Percentiles rank a stretch among this genome's conserved stretches.
Conservation (phyloP, 2,329 filamentous ascomycete species). For the Didymella keratinophila region DNA sequence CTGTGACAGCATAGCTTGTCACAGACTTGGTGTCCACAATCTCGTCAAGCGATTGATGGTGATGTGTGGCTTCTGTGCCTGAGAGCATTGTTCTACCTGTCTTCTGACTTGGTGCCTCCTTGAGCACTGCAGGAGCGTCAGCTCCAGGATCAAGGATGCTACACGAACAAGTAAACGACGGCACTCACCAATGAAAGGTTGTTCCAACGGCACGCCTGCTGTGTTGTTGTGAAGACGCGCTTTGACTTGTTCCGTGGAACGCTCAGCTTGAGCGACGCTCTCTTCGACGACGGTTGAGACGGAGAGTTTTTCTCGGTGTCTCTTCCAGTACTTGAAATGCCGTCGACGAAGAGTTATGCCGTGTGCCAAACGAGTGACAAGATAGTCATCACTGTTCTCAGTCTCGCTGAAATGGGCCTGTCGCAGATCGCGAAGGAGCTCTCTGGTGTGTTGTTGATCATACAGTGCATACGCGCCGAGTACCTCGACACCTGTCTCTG, state of each 20-base stretch:
- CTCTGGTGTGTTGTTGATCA: constrained; percentile 41
- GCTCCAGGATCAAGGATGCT: background rate
- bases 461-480: constrained; percentile 42
- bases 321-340: constrained; percentile 51
- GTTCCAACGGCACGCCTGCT: constrained; percentile 22
- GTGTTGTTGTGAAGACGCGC: constrained; percentile 23
- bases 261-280: background rate
- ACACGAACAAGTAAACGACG: background rate
- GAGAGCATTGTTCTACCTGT: constrained; percentile 47
- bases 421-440: constrained; percentile 41
- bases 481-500: constrained; percentile 47
- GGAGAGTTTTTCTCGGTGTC: constrained; percentile 48
- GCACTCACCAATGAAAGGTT: constrained; percentile 11
- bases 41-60: constrained; percentile 49
- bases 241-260: constrained; percentile 14
- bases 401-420: constrained; percentile 16
- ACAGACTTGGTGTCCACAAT: constrained; percentile 48
- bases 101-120: constrained; percentile 41
- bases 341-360: constrained; percentile 47
- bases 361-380: constrained; percentile 39
- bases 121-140: constrained; percentile 12
- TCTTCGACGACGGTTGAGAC: constrained; percentile 36
- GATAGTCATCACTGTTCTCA: constrained; percentile 28
- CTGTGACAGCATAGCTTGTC: constrained; percentile 49
- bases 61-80: constrained; percentile 49